phyloP scores from a whole-genome alignment of 2,329 filamentous ascomycete species.

The Penicillium janthinellum region DNA sequence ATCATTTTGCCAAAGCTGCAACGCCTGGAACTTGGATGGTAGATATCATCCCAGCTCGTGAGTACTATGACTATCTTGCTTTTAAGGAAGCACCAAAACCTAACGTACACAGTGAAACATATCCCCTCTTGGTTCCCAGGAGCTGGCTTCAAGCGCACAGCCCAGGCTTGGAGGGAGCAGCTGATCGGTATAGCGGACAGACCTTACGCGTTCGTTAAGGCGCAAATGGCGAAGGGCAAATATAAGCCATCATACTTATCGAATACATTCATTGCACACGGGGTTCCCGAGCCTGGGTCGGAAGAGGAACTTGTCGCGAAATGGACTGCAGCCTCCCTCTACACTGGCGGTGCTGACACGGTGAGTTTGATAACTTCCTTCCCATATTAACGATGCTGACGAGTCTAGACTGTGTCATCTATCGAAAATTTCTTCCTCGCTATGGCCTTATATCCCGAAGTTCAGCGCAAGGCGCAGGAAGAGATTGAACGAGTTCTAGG shows the following conservation, averaged over 20 bases:
- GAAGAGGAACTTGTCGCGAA: constrained; percentile 40
- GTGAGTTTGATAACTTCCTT: constrained; percentile 19
- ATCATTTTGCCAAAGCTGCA: constrained; percentile 43
- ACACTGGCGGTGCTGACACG: constrained; percentile 46
- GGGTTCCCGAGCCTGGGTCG: constrained; percentile 5
- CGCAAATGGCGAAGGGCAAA: constrained; percentile 13
- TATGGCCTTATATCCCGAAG: constrained; percentile 54
- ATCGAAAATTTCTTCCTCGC: constrained; percentile 53
- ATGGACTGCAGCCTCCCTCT: constrained; percentile 48
- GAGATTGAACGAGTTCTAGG: constrained; percentile 47
- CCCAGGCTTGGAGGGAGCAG: constrained; percentile 38
- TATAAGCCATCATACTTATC: constrained; percentile 22
- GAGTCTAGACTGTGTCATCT: constrained; percentile 46
- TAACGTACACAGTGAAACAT: constrained; percentile 34
- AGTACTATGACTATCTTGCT: constrained; percentile 14
- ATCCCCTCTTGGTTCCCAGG: constrained; percentile 52
- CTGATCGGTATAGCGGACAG: constrained; percentile 37
- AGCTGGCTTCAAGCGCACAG: constrained; percentile 47
- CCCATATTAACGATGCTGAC: neutral
- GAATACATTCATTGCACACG: constrained; percentile 14
- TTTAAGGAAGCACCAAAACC: neutral
- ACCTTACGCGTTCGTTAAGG: constrained; percentile 40
- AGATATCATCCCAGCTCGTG: constrained; percentile 49
- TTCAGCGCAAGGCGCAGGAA: constrained; percentile 53
- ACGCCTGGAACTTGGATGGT: constrained; percentile 50